Base-by-base conservation (phyloP, 768 basidiomycete species). In the Pleurotus ostreatus region DNA sequence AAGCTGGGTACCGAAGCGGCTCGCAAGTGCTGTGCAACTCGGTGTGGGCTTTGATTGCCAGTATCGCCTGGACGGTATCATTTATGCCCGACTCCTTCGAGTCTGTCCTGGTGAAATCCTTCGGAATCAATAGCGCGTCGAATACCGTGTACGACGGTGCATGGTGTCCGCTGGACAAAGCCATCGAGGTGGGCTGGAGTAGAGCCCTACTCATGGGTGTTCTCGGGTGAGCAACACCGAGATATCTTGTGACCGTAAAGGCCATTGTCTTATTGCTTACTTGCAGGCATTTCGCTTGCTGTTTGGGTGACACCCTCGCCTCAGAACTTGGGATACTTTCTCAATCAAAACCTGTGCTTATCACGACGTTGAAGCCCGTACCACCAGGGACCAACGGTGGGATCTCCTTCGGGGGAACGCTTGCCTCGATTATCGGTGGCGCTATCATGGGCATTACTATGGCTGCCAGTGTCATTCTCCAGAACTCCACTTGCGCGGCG, bases 361-460 rank as follows among this genome's bases (percentile, higher is more conserved):
- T 97, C 62, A 95, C 93, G 4, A 94, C 89, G 3, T 69, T 88
- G 53, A 79, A 78, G 60, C 61, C 71, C 1, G 91, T 94, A 0
- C 94, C 94, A 1, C 85, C 87, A 1, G 95, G 95, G 2, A 97
- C 95, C 8, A 97, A 98, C 63, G 95, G 95, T 2, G 95, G 80
- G 0, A 80, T 97, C 57, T 89, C 92, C 4, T 55, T 80, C 2
- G 79, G 82, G 43, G 95, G 95, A 13, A 90, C 91, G 2, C 61
- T 82, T 13, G 85, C 86, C 6, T 92, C 90, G 1, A 70, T 86
- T 12, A 67, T 76, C 1, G 95, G 95, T 0, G 95, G 95, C 0
- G 64, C 76, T 2, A 60, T 87, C 3, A 85, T 96, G 62, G 94
- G 93, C 4, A 47, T 78, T 11, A 74, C 82, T 7, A 78, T 90